Base-by-base conservation (phyloP, 768 basidiomycete genomes). In the Postia placenta region DNA sequence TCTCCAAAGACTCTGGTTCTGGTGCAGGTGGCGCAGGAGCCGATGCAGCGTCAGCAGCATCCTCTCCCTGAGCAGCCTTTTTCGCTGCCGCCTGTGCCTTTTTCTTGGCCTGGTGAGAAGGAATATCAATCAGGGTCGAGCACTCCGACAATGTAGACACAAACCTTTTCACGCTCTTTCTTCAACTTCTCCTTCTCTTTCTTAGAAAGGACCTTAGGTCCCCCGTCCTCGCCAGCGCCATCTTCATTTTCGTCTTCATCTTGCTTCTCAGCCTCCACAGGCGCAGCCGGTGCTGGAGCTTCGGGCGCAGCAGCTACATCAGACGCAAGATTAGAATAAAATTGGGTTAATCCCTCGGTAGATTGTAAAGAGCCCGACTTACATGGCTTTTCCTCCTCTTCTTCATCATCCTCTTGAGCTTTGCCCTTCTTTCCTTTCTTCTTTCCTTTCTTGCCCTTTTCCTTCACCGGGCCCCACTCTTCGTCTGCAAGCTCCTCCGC, bases 151-250 rank as follows among this genome's bases (percentile, higher is more conserved):
- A n/a, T n/a, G 30, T 36, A 22, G 24, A 41, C 2, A 41, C 48
- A 42, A 28, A 85, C 92, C 85, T 96, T 96, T 72, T 96, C 93
- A 45, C 83, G 81, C 69, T 97, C 94, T 71, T 97, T 98, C 80
- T 98, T 97, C 52, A 95, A 72, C 64, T 85, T 85, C 65, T 97
- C 94, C 70, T 97, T 97, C 74, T 98, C 91, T 65, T 95, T 96
- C 72, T 97, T 97, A 15, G 86, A 84, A 28, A 96, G 67, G 26
- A 95, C 63, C 67, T 85, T 83, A 3, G 72, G 71, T 12, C 79
- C 88, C 42, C 67, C 68, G 44, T 75, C 82, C 25, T 76, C 73
- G 4, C 55, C 75, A 5, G 74, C 80, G 20, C 51, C 66, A 9
- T 50, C 52, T 4, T 11, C 58, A 23, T 45, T 57, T 46, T 52